Percentiles rank a stretch among this genome's conserved stretches.
Conservation (phyloP, 352 stramenopile genomes). For the Phytophthora podocarpi region DNA sequence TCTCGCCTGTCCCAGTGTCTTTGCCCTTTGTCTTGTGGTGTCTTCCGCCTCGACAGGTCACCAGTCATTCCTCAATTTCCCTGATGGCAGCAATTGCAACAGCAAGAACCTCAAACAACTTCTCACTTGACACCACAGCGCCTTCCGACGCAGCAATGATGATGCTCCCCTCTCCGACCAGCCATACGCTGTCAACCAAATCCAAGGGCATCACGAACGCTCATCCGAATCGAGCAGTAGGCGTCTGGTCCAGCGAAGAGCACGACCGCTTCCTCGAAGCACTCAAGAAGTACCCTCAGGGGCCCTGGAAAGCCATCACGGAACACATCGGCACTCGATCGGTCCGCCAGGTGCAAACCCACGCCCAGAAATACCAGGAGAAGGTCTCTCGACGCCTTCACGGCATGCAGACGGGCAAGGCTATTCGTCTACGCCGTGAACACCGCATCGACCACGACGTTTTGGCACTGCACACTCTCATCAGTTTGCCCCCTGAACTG, state of each 20-base stretch:
- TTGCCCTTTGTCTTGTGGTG: slow-evolving; percentile 11
- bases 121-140: slow-evolving; percentile 12
- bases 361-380: slow-evolving; percentile 73
- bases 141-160: slow-evolving; percentile 4
- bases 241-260: slow-evolving; percentile 62
- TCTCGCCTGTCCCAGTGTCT: slow-evolving; percentile 28
- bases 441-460: slow-evolving; percentile 68
- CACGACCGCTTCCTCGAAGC: slow-evolving; percentile 63
- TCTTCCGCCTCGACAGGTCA: neutral
- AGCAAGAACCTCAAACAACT: slow-evolving; percentile 15
- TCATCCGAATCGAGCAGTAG: slow-evolving; percentile 25
- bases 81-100: slow-evolving; percentile 23
- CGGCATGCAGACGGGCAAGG: slow-evolving; percentile 63
- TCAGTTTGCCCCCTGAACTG: slow-evolving; percentile 29
- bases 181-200: slow-evolving; percentile 5
- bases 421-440: slow-evolving; percentile 49
- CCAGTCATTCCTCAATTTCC: slow-evolving; percentile 33
- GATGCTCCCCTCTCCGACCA: slow-evolving; percentile 21
- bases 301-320: slow-evolving; percentile 57
- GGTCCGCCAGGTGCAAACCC: slow-evolving; percentile 71
- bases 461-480: slow-evolving; percentile 41
- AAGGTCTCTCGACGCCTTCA: slow-evolving; percentile 67
- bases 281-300: slow-evolving; percentile 53
- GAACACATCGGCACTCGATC: slow-evolving; percentile 53
- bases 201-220: neutral